Conservation (phyloP, 495 filamentous ascomycete species). For the Penicillium flavigenum region DNA sequence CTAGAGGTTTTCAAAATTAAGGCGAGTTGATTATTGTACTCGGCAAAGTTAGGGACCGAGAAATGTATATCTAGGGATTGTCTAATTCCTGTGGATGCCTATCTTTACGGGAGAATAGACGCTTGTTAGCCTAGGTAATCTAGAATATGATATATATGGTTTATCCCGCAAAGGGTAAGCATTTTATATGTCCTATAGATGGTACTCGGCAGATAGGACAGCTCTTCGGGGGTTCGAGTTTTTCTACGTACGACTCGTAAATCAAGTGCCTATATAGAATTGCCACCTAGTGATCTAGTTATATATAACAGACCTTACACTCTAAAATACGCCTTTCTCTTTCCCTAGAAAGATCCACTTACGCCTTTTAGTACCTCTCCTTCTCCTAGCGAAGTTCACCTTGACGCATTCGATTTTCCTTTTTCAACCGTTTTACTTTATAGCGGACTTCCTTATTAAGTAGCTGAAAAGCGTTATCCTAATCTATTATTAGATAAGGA, state of each 20-base stretch:
- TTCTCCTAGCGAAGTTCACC: slow-evolving; percentile 16
- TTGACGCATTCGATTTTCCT: slow-evolving; percentile 13
- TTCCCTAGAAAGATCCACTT: background rate
- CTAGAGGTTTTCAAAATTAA: too few species aligned
- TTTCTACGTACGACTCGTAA: background rate
- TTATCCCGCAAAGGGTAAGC: background rate
- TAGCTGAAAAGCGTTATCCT: slow-evolving; percentile 3
- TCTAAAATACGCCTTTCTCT: background rate
- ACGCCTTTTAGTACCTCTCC: slow-evolving; percentile 9
- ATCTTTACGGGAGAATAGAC: too few species aligned
- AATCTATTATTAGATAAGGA: slow-evolving; percentile 1
- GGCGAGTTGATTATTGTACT: too few species aligned
- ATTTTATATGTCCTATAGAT: background rate
- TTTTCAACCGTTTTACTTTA: slow-evolving; percentile 5
- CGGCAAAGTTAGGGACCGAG: too few species aligned
- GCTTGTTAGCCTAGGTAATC: too few species aligned
- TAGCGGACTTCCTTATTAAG: slow-evolving; percentile 5
- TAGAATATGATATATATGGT: background rate
- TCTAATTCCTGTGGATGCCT: too few species aligned
- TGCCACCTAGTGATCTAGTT: background rate
- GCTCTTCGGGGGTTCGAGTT: background rate
- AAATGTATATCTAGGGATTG: too few species aligned
- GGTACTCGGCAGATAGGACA: background rate
- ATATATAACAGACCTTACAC: background rate
- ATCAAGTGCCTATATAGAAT: background rate